Conservation (phyloP, 345 rosid genomes). For the Corchorus olitorius region DNA sequence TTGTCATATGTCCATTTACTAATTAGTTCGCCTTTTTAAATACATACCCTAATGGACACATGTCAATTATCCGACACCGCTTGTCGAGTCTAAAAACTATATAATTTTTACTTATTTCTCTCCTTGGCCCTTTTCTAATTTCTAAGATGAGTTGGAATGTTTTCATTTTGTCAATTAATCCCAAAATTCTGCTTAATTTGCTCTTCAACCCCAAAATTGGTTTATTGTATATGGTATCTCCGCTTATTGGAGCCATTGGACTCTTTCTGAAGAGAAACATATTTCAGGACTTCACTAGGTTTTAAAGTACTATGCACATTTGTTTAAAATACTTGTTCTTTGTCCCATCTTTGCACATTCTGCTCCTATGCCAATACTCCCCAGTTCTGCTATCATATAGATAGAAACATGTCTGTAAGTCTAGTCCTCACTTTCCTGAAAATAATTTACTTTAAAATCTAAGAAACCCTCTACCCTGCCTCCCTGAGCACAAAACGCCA, state of each 20-base stretch:
- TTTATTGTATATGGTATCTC: conserved; percentile 2
- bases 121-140: neutral
- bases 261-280: neutral
- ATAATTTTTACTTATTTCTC: neutral
- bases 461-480: neutral
- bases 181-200: conserved; percentile 13
- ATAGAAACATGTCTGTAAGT: conserved; percentile 8
- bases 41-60: too few relatives aligned
- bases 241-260: conserved; percentile 3
- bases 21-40: too few relatives aligned
- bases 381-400: neutral
- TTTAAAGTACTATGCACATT: conserved; percentile 15
- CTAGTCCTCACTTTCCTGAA: neutral
- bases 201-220: conserved; percentile 11
- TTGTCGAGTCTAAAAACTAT: neutral
- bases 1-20: too few relatives aligned
- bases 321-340: conserved; percentile 11
- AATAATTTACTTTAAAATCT: neutral
- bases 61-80: neutral
- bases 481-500: neutral
- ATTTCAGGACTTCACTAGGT: conserved; percentile 15
- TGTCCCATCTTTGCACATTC: conserved; percentile 18
- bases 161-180: conserved; percentile 20
- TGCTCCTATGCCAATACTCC: neutral
- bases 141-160: neutral